These are phyloP conservation scores for Aspergillus ostianus DNA, from an alignment of 495 filamentous ascomycete species.

Conservation along the genomic window DNA sequence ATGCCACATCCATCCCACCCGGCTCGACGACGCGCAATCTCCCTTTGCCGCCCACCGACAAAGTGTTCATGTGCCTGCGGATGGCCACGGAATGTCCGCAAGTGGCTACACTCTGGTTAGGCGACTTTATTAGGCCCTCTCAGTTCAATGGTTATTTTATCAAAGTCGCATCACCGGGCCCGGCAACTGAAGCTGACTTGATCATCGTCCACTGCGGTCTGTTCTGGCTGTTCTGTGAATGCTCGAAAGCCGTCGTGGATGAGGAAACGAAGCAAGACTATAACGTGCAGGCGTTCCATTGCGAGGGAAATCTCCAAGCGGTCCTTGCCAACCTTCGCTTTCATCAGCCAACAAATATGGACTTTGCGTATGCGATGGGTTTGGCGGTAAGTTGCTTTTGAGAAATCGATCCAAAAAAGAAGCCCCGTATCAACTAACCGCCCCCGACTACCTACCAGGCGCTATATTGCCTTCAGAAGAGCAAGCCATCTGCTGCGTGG, in stretches of 20 bases:
- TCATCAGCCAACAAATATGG: constrained; percentile 9
- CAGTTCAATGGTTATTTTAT: constrained; percentile 13
- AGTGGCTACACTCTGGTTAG: constrained; percentile 4
- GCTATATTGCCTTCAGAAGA: constrained; percentile 12
- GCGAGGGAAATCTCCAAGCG: constrained; percentile 12
- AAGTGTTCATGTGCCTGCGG: constrained; percentile 10
- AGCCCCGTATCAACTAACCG: background rate
- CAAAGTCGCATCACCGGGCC: constrained; percentile 11
- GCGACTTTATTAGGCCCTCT: background rate
- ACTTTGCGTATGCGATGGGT: constrained; percentile 11
- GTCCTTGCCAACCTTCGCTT: constrained; percentile 13
- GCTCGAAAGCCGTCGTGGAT: constrained; percentile 5
- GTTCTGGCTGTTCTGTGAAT: constrained; percentile 17
- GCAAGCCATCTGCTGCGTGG: constrained; percentile 14
- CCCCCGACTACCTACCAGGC: background rate
- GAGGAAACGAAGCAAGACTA: constrained; percentile 11
- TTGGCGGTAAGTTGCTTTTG: constrained; percentile 14
- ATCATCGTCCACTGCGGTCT: constrained; percentile 18
- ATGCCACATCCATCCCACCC: constrained; percentile 6
- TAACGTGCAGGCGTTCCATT: constrained; percentile 9
- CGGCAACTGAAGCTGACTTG: constrained; percentile 13
- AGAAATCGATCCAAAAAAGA: too few species aligned
- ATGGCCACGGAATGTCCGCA: constrained; percentile 9
- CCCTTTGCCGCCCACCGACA: constrained; percentile 13
- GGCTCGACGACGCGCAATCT: constrained; percentile 9